These are phyloP conservation scores for Solanum lycopersicoides DNA, from an alignment of 257 asterid species.

Conservation along the genomic window DNA sequence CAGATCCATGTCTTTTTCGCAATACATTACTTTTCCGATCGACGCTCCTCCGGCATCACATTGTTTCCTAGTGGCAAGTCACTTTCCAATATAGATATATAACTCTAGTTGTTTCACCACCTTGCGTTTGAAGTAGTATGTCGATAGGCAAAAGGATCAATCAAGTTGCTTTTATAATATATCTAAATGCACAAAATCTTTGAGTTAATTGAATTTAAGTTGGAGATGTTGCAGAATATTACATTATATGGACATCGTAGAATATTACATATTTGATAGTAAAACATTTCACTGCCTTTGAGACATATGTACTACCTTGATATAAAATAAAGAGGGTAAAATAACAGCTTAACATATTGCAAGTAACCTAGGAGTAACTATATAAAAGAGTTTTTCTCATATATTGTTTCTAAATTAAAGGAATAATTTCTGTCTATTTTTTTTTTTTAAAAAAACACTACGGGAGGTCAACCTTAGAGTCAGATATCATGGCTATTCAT, in stretches of 20 bases:
- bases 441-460: neutral
- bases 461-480: neutral
- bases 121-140: neutral
- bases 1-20: neutral
- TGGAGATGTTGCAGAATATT: neutral
- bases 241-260: neutral
- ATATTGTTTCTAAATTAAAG: neutral
- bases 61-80: neutral
- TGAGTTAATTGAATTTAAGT: neutral
- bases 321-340: neutral
- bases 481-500: neutral
- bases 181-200: neutral
- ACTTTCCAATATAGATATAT: neutral
- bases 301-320: neutral
- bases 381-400: neutral
- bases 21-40: neutral
- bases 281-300: neutral
- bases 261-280: neutral
- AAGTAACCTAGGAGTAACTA: neutral
- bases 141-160: neutral
- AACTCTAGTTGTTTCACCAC: neutral
- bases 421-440: neutral
- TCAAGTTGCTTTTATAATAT: neutral
- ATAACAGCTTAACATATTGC: neutral
- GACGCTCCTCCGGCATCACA: neutral